phyloP scores from a whole-genome alignment of 345 rosid genomes.

The Lepidium didymum region DNA sequence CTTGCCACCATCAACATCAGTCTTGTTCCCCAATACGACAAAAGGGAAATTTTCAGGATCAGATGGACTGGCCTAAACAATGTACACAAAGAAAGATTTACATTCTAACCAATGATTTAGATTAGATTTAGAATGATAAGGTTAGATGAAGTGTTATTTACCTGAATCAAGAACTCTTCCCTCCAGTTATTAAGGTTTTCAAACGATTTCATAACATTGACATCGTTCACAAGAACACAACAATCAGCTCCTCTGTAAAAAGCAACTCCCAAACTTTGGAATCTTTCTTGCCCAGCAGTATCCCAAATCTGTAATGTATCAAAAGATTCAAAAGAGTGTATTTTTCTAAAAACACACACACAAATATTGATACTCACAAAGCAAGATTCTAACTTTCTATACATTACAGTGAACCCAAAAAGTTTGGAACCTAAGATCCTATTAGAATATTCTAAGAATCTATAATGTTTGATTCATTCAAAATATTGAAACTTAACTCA shows the following conservation, averaged over 20 bases:
- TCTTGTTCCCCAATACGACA: conserved; percentile 81
- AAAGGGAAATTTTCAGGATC: conserved; percentile 88
- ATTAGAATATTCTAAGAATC: conserved; percentile 11
- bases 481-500: not conserved
- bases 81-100: not conserved
- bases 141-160: not conserved
- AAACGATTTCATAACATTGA: conserved; percentile 79
- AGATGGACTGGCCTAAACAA: conserved; percentile 69
- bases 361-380: not conserved
- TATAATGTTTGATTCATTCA: conserved; percentile 3
- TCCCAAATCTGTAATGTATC: conserved; percentile 55
- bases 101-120: not conserved
- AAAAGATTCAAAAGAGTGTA: not conserved
- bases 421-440: not conserved
- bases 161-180: conserved; percentile 89
- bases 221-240: conserved; percentile 85
- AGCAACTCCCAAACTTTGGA: conserved; percentile 85
- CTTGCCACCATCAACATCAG: conserved; percentile 79
- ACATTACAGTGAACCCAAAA: not conserved
- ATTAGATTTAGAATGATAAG: not conserved
- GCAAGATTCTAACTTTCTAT: not conserved
- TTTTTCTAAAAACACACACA: not conserved
- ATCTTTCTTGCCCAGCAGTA: conserved; percentile 89
- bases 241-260: conserved; percentile 89
- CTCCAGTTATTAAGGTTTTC: conserved; percentile 89